A percentile compares a stretch with the other conserved stretches of the same genome.
Evolutionary conservation across 805 yeast genomes (phyloP).

Genomic region (Cyberlindnera maritima): DNA sequence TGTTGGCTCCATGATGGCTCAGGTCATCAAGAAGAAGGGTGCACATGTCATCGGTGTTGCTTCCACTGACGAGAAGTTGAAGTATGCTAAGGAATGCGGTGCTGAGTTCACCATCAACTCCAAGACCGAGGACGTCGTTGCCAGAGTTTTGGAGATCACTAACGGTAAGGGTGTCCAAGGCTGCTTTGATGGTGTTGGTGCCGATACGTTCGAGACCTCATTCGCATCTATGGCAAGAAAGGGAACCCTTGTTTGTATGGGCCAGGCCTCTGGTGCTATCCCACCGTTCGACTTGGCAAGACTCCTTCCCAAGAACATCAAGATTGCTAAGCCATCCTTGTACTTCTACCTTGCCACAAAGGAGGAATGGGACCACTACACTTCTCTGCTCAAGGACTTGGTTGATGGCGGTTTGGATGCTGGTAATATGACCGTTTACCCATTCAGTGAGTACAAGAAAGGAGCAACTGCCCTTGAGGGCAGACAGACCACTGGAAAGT

Average conservation of each 20-base stretch:
- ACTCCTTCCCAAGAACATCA: constrained; percentile 61
- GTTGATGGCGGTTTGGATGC: not conserved
- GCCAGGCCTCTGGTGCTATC: constrained; percentile 87
- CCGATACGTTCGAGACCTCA: constrained; percentile 68
- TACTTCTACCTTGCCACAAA: not conserved
- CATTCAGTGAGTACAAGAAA: not conserved
- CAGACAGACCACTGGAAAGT: not conserved
- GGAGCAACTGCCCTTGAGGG: not conserved
- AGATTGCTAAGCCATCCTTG: constrained; percentile 29
- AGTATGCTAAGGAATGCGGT: constrained; percentile 66
- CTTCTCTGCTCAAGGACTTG: constrained; percentile 32
- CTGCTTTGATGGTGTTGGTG: constrained; percentile 74
- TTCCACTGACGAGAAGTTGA: constrained; percentile 69
- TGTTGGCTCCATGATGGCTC: constrained; percentile 72
- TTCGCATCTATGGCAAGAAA: constrained; percentile 58
- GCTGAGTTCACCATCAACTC: constrained; percentile 70
- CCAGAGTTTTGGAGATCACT: constrained; percentile 57
- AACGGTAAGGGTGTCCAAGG: constrained; percentile 65
- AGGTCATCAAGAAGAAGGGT: constrained; percentile 55
- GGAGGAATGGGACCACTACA: not conserved
- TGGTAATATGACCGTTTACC: not conserved
- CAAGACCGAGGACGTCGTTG: constrained; percentile 50
- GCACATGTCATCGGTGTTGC: constrained; percentile 86
- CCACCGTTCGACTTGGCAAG: constrained; percentile 55
- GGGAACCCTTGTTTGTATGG: constrained; percentile 75